Evolutionary conservation across 2,329 filamentous ascomycete genomes (phyloP).

Genomic region (Xylaria sp.): DNA sequence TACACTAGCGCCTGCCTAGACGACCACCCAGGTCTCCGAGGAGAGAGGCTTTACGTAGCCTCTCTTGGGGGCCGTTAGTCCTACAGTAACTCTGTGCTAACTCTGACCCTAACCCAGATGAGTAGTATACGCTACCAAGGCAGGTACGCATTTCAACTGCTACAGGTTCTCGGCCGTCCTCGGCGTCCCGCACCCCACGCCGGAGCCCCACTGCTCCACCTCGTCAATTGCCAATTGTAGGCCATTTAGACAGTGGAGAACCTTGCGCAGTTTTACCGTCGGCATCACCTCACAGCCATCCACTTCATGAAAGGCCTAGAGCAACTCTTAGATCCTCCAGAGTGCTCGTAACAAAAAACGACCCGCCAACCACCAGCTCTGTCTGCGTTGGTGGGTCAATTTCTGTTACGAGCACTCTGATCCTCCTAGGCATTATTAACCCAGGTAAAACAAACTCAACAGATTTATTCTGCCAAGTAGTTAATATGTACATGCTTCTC

Average conservation of each 20-base stretch:
- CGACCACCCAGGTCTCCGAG: neutral
- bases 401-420: too few species aligned
- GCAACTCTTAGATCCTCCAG: too few species aligned
- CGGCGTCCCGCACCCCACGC: slow-evolving; percentile 28
- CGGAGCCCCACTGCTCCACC: neutral
- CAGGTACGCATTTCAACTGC: neutral
- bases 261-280: neutral
- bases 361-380: too few species aligned
- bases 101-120: neutral
- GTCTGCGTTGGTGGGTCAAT: too few species aligned
- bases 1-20: slow-evolving; percentile 1
- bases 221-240: neutral
- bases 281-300: too few species aligned
- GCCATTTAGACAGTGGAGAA: neutral
- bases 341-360: too few species aligned
- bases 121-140: neutral
- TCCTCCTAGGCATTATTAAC: neutral
- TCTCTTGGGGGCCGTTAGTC: slow-evolving; percentile 1
- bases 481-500: too few species aligned
- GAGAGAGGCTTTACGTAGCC: neutral
- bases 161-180: slow-evolving; percentile 35
- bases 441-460: neutral
- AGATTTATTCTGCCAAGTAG: neutral
- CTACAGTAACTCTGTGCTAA: slow-evolving; percentile 3
- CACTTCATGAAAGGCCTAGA: neutral